phyloP scores from a whole-genome alignment of 805 yeast genomes.

The Kuraishia molischiana region DNA sequence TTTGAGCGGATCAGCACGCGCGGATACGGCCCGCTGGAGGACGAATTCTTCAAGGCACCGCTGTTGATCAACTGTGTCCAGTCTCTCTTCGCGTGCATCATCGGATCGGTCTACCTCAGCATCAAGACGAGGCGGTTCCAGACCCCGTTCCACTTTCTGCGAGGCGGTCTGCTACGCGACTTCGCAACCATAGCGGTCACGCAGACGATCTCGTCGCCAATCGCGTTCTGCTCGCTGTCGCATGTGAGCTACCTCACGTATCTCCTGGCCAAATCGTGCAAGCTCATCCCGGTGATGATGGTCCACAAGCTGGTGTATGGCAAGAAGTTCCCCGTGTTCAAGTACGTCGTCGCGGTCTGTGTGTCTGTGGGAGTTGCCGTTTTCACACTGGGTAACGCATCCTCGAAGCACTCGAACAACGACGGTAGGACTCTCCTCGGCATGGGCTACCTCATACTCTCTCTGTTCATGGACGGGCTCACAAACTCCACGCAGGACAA shows the following conservation, averaged over 20 bases:
- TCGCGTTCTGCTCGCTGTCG: conserved; percentile 67
- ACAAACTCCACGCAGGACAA: conserved; percentile 93
- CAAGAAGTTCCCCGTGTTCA: conserved; percentile 61
- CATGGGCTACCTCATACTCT: conserved; percentile 40
- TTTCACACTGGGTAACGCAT: conserved; percentile 53
- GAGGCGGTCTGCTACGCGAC: conserved; percentile 24
- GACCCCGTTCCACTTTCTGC: conserved; percentile 18
- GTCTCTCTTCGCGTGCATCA: conserved; percentile 57
- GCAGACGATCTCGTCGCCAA: conserved; percentile 74
- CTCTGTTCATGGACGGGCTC: conserved; percentile 80
- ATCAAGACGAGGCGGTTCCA: conserved; percentile 15
- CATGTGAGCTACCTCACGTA: conserved; percentile 83
- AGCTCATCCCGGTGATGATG: conserved; percentile 87
- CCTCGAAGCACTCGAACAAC: conserved; percentile 16
- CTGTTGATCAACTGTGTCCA: conserved; percentile 71
- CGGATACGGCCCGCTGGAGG: conserved; percentile 47
- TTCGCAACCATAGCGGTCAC: conserved; percentile 54
- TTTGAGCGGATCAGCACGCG: conserved; percentile 83
- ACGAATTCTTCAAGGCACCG: conserved; percentile 60
- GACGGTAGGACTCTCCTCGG: conserved; percentile 47
- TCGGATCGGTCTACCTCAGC: conserved; percentile 53
- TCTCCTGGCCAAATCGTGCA: conserved; percentile 86
- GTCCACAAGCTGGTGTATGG: conserved; percentile 68
- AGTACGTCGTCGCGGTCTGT: conserved; percentile 65
- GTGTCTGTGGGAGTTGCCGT: conserved; percentile 78